A percentile compares a stretch with the other conserved stretches of the same genome.
Evolutionary conservation across 208 protist species (phyloP).

Genomic region (Phytomonas sp.): DNA sequence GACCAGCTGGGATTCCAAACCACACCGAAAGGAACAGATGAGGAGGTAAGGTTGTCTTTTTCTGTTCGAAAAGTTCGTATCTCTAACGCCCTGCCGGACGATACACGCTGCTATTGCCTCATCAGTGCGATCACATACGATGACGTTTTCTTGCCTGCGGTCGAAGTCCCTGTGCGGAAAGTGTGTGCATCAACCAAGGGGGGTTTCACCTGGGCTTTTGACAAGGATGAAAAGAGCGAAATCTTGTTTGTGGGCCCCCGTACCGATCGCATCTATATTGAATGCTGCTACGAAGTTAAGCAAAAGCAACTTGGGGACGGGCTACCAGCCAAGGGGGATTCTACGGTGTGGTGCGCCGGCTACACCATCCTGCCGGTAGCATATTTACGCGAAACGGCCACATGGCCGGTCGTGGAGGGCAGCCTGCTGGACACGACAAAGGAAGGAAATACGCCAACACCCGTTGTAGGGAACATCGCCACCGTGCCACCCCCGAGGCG

Average conservation of each 20-base stretch:
- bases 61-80: conserved; percentile 50
- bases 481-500: not conserved
- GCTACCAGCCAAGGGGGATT: conserved; percentile 6
- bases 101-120: conserved; percentile 58
- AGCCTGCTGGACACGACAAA: conserved; percentile 29
- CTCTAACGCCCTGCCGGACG: conserved; percentile 16
- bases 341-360: conserved; percentile 61
- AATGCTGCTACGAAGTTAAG: conserved; percentile 65
- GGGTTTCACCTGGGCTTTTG: conserved; percentile 61
- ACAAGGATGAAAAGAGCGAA: conserved; percentile 19
- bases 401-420: conserved; percentile 26
- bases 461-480: not conserved
- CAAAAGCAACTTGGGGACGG: not conserved
- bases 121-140: conserved; percentile 41
- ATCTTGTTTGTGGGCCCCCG: conserved; percentile 28
- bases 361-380: conserved; percentile 32
- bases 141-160: conserved; percentile 49
- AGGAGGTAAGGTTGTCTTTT: conserved; percentile 17
- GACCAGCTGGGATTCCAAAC: conserved; percentile 12
- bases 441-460: not conserved
- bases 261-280: conserved; percentile 54
- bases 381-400: conserved; percentile 18
- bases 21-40: conserved; percentile 9
- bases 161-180: conserved; percentile 31
- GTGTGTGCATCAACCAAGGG: conserved; percentile 26